These are phyloP conservation scores for Endotrypanum monterogeii DNA, from an alignment of 208 protist species.

Conservation along the genomic window DNA sequence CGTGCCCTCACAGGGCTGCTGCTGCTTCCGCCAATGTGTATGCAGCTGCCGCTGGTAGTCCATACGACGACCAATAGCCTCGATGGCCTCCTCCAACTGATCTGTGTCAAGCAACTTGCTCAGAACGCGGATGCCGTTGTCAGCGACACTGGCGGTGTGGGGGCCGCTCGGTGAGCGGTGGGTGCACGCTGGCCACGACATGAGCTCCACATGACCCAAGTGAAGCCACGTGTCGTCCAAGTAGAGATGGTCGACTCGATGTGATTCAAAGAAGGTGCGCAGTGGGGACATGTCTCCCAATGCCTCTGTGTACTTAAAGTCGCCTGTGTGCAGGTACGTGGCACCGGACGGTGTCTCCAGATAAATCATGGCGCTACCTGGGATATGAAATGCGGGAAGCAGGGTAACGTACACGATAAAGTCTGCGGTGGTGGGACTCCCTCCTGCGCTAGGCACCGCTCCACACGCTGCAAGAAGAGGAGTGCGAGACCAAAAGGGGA, in stretches of 20 bases:
- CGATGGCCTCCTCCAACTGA: conserved; percentile 72
- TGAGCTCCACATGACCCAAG: conserved; percentile 39
- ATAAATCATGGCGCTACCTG: conserved; percentile 80
- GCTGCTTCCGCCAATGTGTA: not conserved
- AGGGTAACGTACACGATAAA: conserved; percentile 45
- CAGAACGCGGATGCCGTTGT: conserved; percentile 39
- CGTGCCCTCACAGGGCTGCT: not conserved
- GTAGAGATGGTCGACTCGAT: conserved; percentile 79
- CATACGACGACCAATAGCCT: conserved; percentile 71
- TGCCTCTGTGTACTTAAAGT: conserved; percentile 70
- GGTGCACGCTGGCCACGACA: not conserved
- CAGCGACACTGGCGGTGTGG: not conserved
- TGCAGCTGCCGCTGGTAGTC: conserved; percentile 44
- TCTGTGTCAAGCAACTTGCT: conserved; percentile 61
- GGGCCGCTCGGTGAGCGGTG: not conserved
- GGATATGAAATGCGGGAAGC: conserved; percentile 73
- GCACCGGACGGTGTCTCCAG: conserved; percentile 56
- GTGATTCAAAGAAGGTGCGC: conserved; percentile 44
- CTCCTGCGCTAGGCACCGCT: not conserved
- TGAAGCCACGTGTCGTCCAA: conserved; percentile 89
- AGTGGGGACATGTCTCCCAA: conserved; percentile 26
- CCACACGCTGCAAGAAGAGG: conserved; percentile 14
- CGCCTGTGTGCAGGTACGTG: conserved; percentile 77
- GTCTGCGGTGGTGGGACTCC: not conserved
- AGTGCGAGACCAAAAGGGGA: conserved; percentile 45